phyloP scores from a whole-genome alignment of 345 rosid genomes.

The Syzygium aqueum region DNA sequence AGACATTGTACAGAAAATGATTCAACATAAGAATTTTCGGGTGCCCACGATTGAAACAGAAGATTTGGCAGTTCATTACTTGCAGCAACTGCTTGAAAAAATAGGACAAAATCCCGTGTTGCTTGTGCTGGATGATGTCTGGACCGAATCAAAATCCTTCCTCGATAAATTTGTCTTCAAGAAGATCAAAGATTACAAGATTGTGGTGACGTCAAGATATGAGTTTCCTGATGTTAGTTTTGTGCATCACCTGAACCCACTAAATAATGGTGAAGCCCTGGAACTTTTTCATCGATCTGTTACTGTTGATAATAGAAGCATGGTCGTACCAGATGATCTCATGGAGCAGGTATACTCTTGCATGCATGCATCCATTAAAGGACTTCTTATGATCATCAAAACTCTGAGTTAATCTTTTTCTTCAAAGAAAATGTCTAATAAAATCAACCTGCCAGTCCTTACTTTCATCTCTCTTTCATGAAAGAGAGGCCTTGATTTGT shows the following conservation, averaged over 20 bases:
- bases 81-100: neutral
- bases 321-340: slow-evolving; percentile 6
- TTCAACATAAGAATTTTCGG: neutral
- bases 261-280: slow-evolving; percentile 18
- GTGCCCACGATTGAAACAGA: neutral
- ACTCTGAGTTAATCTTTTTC: neutral
- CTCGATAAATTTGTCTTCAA: slow-evolving; percentile 4
- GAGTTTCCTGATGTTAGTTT: neutral
- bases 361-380: fast-evolving
- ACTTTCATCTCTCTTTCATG: neutral
- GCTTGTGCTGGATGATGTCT: slow-evolving; percentile 23
- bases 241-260: slow-evolving; percentile 9
- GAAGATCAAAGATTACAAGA: slow-evolving; percentile 3
- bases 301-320: neutral
- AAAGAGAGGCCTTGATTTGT: fast-evolving
- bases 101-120: slow-evolving; percentile 6
- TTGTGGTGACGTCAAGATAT: slow-evolving; percentile 11
- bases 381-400: neutral
- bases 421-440: fast-evolving
- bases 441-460: neutral
- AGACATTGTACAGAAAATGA: slow-evolving; percentile 1
- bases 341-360: slow-evolving; percentile 1
- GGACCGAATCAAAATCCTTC: neutral
- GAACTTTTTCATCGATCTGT: slow-evolving; percentile 28
- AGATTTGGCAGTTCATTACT: neutral